These are phyloP conservation scores for Citrus cavaleriei DNA, from an alignment of 345 rosid species.

Conservation along the genomic window DNA sequence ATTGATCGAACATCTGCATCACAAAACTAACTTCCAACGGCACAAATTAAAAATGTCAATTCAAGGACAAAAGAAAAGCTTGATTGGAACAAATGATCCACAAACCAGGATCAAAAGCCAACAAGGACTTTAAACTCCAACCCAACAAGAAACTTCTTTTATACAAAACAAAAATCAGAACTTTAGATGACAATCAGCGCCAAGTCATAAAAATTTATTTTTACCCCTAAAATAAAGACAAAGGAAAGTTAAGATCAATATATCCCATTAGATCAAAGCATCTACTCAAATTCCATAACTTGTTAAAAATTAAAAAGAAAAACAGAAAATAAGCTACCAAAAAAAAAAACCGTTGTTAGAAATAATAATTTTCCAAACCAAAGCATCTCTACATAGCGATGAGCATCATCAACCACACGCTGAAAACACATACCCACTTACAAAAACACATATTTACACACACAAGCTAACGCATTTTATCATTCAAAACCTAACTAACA, in stretches of 20 bases:
- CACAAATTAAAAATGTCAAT: neutral
- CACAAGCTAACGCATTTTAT: neutral
- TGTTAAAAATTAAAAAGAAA: neutral
- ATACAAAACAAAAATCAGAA: neutral
- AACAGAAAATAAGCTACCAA: too few relatives aligned
- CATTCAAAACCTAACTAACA: neutral
- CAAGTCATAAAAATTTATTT: neutral
- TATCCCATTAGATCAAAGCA: too few relatives aligned
- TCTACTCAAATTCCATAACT: neutral
- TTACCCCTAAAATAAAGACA: neutral
- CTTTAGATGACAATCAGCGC: neutral
- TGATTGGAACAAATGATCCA: neutral
- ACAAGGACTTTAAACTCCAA: neutral
- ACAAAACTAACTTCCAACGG: neutral
- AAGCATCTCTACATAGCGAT: neutral
- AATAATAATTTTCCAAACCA: neutral
- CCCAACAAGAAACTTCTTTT: neutral
- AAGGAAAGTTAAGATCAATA: neutral
- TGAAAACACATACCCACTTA: neutral
- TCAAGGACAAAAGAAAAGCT: neutral
- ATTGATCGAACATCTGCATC: neutral
- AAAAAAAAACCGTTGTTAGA: neutral
- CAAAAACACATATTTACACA: neutral
- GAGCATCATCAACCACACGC: neutral
- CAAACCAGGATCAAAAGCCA: neutral